Conservation (phyloP, 129 eudicot species). For the Flaveria bidentis region DNA sequence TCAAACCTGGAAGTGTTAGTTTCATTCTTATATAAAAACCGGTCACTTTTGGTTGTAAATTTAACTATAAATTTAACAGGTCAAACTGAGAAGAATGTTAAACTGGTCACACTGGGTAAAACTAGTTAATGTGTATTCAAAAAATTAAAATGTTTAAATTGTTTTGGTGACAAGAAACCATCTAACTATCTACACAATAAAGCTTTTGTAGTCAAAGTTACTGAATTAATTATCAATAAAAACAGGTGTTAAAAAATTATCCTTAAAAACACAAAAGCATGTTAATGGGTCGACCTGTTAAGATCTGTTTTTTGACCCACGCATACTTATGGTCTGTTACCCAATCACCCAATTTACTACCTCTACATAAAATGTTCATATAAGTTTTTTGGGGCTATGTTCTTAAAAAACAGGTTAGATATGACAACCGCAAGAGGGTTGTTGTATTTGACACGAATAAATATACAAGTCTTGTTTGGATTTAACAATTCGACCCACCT, state of each 20-base stretch:
- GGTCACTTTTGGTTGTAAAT: background rate
- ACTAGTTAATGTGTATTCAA: background rate
- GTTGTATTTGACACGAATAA: no score
- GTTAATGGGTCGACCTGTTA: background rate
- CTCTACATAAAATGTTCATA: background rate
- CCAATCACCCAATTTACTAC: background rate
- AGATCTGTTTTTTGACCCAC: background rate
- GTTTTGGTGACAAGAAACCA: background rate
- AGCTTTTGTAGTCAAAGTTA: background rate
- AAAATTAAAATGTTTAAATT: background rate
- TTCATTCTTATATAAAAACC: background rate
- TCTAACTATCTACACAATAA: background rate
- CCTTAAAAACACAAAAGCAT: background rate
- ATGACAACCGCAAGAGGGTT: no score
- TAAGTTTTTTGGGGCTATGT: background rate
- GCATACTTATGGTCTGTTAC: background rate
- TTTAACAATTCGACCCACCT: no score
- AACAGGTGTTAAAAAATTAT: background rate
- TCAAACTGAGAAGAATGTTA: background rate
- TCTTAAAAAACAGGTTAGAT: background rate
- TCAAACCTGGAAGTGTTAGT: background rate
- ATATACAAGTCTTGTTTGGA: no score
- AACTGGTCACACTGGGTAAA: constrained; percentile 1
- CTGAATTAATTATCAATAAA: background rate
- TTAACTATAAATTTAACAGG: background rate